phyloP scores from a whole-genome alignment of 345 rosid genomes.

The Camelina sativa region DNA sequence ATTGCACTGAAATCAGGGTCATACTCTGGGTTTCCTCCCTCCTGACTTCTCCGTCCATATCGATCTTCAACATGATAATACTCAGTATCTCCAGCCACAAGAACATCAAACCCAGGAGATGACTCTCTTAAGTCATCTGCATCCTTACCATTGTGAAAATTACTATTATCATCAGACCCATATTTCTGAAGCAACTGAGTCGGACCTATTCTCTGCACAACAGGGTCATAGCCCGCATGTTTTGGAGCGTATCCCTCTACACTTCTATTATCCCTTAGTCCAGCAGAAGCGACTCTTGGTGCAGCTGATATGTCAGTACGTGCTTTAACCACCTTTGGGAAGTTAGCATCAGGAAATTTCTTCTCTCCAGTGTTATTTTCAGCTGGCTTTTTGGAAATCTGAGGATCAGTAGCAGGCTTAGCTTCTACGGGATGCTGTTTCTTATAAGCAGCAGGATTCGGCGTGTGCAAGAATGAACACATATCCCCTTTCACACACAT shows the following conservation, averaged over 20 bases:
- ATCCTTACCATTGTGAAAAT: slow-evolving; percentile 66
- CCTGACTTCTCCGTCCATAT: slow-evolving; percentile 62
- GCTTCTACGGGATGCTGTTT: slow-evolving; percentile 45
- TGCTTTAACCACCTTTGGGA: slow-evolving; percentile 42
- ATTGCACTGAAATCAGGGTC: slow-evolving; percentile 58
- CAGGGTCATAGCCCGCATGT: slow-evolving; percentile 48
- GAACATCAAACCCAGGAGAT: slow-evolving; percentile 92
- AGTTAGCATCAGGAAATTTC: slow-evolving; percentile 43
- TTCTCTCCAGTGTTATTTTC: slow-evolving; percentile 50
- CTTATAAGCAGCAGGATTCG: slow-evolving; percentile 52
- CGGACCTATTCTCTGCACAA: slow-evolving; percentile 49
- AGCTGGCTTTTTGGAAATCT: slow-evolving; percentile 45
- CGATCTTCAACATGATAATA: slow-evolving; percentile 76
- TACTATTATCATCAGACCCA: slow-evolving; percentile 57
- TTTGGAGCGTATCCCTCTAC: slow-evolving; percentile 46
- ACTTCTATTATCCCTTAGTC: slow-evolving; percentile 44
- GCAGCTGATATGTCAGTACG: slow-evolving; percentile 46
- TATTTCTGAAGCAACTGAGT: slow-evolving; percentile 52
- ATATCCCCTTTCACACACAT: slow-evolving; percentile 81
- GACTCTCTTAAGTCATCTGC: slow-evolving; percentile 81
- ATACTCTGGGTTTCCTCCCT: slow-evolving; percentile 68
- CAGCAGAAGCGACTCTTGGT: slow-evolving; percentile 43
- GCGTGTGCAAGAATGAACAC: slow-evolving; percentile 79
- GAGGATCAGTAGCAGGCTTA: slow-evolving; percentile 45
- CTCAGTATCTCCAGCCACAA: slow-evolving; percentile 70